phyloP scores from a whole-genome alignment of 148 eudicot species.

The Rhododendron ferrugineum region DNA sequence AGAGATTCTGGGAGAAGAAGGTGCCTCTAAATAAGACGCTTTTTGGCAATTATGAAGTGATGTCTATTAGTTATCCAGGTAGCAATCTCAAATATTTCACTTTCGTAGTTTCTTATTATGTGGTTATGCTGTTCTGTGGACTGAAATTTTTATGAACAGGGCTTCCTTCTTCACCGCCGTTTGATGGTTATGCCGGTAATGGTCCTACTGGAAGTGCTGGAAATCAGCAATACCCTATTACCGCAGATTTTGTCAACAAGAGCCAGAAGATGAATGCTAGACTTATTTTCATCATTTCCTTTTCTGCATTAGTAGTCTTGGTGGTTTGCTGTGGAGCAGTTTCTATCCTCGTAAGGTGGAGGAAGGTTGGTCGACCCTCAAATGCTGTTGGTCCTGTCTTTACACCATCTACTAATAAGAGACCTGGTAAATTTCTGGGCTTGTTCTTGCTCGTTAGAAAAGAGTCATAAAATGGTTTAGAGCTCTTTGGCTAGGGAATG shows the following conservation, averaged over 20 bases:
- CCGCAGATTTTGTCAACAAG: slow-evolving; percentile 57
- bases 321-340: slow-evolving; percentile 58
- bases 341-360: slow-evolving; percentile 53
- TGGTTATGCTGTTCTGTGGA: slow-evolving; percentile 6
- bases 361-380: slow-evolving; percentile 57
- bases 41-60: slow-evolving; percentile 80
- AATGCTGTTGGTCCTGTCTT: slow-evolving; percentile 70
- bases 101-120: not conserved
- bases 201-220: slow-evolving; percentile 64
- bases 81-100: not conserved
- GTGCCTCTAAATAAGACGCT: slow-evolving; percentile 77
- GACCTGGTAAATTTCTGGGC: slow-evolving; percentile 43
- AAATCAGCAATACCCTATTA: slow-evolving; percentile 55
- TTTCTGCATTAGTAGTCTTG: slow-evolving; percentile 63
- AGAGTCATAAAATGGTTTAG: not conserved
- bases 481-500: not conserved
- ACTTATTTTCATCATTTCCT: slow-evolving; percentile 55
- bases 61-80: slow-evolving; percentile 81
- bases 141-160: slow-evolving; percentile 45
- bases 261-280: slow-evolving; percentile 49
- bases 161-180: slow-evolving; percentile 55
- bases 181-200: slow-evolving; percentile 33
- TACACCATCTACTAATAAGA: slow-evolving; percentile 59
- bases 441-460: not conserved
- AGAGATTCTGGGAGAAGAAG: slow-evolving; percentile 67